Base-by-base conservation (phyloP, 805 yeast genomes). In the Candida loeiensis region DNA sequence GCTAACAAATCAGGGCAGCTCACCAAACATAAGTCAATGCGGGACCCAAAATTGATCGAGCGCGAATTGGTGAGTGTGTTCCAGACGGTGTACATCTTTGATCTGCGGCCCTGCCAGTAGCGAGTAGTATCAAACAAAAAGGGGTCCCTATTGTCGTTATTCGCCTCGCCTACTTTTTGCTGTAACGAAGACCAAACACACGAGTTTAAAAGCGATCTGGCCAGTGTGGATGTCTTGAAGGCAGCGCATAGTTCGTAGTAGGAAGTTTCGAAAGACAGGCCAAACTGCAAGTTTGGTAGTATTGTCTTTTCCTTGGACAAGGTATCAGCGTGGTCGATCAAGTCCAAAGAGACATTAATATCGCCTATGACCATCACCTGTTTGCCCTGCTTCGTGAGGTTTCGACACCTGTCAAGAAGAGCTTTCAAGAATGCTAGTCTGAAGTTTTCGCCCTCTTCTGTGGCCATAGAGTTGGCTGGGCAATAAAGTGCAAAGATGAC, bases 1-100 rank as follows among this genome's bases (percentile, higher is more conserved):
- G 53, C 40, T 3, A 63, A 50, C 34, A 83, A 45, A 0, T 47
- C 49, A 6, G 61, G 45, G n/a, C 32, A 22, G 18, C 83, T 73
- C 0, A 74, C 60, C 5, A 89, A 58, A 4, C 91, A 80, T 48
- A 82, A 73, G 58, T 91, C 99, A 17, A 91, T 82, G 39, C 99
- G 68, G 2, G 96, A 84, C 0, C 99, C 97, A 58, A 74, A 84
- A 54, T 91, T 91, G 1, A 82, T 69, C 1, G 93, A 89, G 21
- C 99, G 64, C 15, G 85, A 74, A 49, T 84, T 84, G 37, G 77
- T 75, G 49, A 80, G 61, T 2, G 89, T 84, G 59, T 89, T 90
- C 99, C 99, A 91, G 34, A 90, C 93, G 0, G 97, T 89, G 55
- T 84, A 93, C 76, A 89, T 69, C 16, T 76, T 79, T 52, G 74